Evolutionary conservation across 1,139 yeast genomes (phyloP).

Genomic region (Yamadazyma dendronema): DNA sequence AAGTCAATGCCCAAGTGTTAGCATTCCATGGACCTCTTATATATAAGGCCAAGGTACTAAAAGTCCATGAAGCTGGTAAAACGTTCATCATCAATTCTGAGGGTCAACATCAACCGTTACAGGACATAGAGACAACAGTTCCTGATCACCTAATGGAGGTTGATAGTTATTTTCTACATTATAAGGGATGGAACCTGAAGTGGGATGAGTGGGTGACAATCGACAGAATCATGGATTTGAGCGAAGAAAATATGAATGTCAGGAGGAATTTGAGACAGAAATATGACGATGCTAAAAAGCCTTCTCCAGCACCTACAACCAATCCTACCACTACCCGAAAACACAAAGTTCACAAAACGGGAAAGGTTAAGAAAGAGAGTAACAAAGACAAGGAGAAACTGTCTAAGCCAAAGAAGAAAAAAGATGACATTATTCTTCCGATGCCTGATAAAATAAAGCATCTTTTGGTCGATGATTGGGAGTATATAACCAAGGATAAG

Average conservation of each 20-base stretch:
- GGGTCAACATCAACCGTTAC: constrained; percentile 31
- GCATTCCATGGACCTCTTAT: constrained; percentile 92
- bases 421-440: constrained; percentile 21
- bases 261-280: constrained; percentile 63
- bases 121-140: constrained; percentile 11
- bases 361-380: constrained; percentile 4
- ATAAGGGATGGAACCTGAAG: constrained; percentile 91
- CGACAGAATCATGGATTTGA: constrained; percentile 66
- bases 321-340: constrained; percentile 1
- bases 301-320: constrained; percentile 7
- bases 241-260: constrained; percentile 63
- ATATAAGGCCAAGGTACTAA: constrained; percentile 81
- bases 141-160: constrained; percentile 43
- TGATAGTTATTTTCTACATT: constrained; percentile 70
- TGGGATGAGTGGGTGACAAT: constrained; percentile 97
- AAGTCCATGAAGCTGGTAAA: constrained; percentile 56
- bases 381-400: constrained; percentile 2
- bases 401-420: constrained; percentile 7
- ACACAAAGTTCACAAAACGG: constrained; percentile 4
- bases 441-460: constrained; percentile 70
- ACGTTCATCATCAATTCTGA: constrained; percentile 35
- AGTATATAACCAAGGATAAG: constrained; percentile 75
- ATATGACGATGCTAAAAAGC: constrained; percentile 24
- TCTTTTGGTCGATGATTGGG: constrained; percentile 90
- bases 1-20: constrained; percentile 47